Evolutionary conservation across 495 filamentous ascomycete species (phyloP).

Genomic region (Neurospora tetraspora): DNA sequence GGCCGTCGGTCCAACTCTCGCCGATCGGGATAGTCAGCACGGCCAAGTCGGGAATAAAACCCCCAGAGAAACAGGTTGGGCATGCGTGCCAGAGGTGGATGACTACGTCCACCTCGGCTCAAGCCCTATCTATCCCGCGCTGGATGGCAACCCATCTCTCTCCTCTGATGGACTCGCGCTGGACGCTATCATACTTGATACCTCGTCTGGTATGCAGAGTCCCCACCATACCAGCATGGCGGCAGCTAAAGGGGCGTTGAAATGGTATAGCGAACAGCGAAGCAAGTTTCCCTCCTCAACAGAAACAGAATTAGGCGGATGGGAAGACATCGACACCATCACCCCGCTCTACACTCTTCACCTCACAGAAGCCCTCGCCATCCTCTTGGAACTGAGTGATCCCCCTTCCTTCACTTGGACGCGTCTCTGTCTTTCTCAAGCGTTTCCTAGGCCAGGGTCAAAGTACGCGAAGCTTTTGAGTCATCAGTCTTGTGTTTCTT

Average conservation of each 20-base stretch:
- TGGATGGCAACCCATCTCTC: not conserved
- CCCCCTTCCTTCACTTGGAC: not conserved
- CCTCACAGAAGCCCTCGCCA: not conserved
- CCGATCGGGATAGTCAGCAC: not conserved
- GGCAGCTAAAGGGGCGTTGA: not conserved
- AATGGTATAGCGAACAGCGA: not conserved
- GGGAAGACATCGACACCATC: not conserved
- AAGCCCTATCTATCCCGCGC: not conserved
- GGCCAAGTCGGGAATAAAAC: not conserved
- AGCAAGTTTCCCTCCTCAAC: not conserved
- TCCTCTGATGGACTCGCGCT: not conserved
- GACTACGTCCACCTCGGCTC: not conserved
- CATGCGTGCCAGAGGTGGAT: not conserved
- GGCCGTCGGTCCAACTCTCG: not conserved
- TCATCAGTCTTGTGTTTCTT: not conserved
- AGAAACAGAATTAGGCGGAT: not conserved
- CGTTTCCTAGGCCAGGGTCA: not conserved
- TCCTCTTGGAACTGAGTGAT: not conserved
- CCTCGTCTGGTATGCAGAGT: not conserved
- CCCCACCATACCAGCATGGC: not conserved
- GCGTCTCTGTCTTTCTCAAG: not conserved
- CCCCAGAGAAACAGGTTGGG: not conserved
- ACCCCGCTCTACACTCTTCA: not conserved
- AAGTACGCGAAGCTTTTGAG: not conserved
- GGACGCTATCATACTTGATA: not conserved